A percentile compares a stretch with the other conserved stretches of the same genome.
phyloP scores from a whole-genome alignment of 2,329 filamentous ascomycete species.

The Didymella keratinophila region DNA sequence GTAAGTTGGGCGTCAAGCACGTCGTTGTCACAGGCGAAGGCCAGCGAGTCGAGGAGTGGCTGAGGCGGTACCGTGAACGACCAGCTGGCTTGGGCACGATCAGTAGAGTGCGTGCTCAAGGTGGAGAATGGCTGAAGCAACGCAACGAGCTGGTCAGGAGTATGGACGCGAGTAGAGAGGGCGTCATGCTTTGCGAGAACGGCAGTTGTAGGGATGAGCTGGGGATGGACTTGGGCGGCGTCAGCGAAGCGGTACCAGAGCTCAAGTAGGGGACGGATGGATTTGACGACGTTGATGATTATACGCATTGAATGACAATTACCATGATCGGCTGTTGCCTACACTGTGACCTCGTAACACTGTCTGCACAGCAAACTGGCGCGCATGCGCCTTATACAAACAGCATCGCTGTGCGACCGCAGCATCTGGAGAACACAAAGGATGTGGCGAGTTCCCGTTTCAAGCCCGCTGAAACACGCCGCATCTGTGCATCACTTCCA shows the following conservation, averaged over 20 bases:
- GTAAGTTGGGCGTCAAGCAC: constrained; percentile 72
- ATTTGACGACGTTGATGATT: constrained; percentile 5
- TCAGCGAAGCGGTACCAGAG: constrained; percentile 33
- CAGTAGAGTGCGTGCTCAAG: constrained; percentile 46
- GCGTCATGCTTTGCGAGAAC: constrained; percentile 50
- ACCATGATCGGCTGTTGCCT: neutral
- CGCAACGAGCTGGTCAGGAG: constrained; percentile 58
- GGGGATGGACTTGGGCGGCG: constrained; percentile 41
- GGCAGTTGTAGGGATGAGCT: constrained; percentile 56
- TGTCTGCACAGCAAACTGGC: neutral
- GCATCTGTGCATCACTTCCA: constrained; percentile 14
- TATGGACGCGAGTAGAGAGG: constrained; percentile 50
- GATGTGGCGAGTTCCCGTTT: constrained; percentile 14
- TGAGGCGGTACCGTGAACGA: constrained; percentile 52
- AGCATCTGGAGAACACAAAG: neutral
- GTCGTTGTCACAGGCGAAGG: constrained; percentile 63
- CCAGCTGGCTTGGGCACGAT: constrained; percentile 45
- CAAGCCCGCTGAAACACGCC: constrained; percentile 9
- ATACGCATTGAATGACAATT: constrained; percentile 3
- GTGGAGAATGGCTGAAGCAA: constrained; percentile 58
- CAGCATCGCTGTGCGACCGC: neutral
- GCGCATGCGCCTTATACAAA: neutral
- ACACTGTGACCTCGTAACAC: neutral
- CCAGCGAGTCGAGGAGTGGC: constrained; percentile 51
- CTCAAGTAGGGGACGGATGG: constrained; percentile 5